phyloP scores from a whole-genome alignment of 257 asterid species.

The Eustoma russellianum region DNA sequence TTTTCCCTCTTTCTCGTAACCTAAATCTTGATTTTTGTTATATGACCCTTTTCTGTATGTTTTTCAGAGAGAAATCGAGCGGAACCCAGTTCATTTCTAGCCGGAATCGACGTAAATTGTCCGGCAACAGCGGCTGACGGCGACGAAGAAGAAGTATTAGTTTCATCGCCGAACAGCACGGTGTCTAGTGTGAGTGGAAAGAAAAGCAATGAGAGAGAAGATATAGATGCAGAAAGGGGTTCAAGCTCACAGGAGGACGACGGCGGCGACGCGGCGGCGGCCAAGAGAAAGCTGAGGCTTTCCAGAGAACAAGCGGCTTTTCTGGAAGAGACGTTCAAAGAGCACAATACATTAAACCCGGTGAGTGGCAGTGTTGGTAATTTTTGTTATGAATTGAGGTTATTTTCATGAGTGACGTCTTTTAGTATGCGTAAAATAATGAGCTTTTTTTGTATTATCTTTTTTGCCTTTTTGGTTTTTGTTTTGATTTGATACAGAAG shows the following conservation, averaged over 20 bases:
- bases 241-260: conserved; percentile 60
- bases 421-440: too few relatives aligned
- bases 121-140: conserved; percentile 35
- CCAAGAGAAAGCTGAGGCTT: conserved; percentile 83
- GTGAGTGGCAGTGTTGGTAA: conserved; percentile 40
- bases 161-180: conserved; percentile 87
- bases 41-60: not conserved
- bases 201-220: conserved; percentile 70
- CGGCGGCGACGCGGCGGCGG: conserved; percentile 70
- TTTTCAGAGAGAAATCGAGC: conserved; percentile 37
- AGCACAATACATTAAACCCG: conserved; percentile 82
- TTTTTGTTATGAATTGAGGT: conserved; percentile 9
- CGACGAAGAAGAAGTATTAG: conserved; percentile 52
- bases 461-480: conserved; percentile 6
- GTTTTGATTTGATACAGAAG: conserved; percentile 40
- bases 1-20: too few relatives aligned
- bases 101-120: conserved; percentile 72
- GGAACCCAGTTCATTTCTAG: conserved; percentile 26
- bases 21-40: too few relatives aligned
- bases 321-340: conserved; percentile 90
- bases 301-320: conserved; percentile 88
- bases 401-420: conserved; percentile 6
- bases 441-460: too few relatives aligned
- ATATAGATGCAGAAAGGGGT: conserved; percentile 49
- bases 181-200: conserved; percentile 91